These are phyloP conservation scores for Talaromyces thailandensis DNA, from an alignment of 495 filamentous ascomycete species.

Conservation along the genomic window DNA sequence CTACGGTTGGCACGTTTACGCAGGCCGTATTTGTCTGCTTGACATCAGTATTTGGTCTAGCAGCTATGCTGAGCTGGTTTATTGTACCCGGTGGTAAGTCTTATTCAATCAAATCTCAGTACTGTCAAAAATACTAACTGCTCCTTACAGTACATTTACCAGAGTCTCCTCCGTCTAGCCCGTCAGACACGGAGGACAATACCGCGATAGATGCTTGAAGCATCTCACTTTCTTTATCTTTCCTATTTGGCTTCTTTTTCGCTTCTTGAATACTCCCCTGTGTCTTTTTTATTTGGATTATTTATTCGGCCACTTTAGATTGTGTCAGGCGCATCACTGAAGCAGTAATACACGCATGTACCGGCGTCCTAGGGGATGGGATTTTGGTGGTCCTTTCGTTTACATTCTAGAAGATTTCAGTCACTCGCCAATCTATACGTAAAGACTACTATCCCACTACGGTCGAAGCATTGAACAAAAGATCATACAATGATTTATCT, in stretches of 20 bases:
- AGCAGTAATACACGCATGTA: neutral
- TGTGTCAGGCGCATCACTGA: neutral
- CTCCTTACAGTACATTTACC: slow-evolving; percentile 3
- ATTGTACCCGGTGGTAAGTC: slow-evolving; percentile 64
- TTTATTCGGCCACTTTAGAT: neutral
- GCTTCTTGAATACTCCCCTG: neutral
- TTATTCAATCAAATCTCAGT: neutral
- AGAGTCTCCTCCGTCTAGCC: slow-evolving; percentile 1
- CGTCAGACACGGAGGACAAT: neutral
- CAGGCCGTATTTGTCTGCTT: slow-evolving; percentile 79
- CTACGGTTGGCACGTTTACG: slow-evolving; percentile 66
- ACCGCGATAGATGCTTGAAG: neutral
- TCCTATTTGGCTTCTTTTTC: neutral
- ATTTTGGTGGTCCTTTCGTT: neutral
- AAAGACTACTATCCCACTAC: neutral
- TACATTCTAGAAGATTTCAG: neutral
- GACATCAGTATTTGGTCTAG: slow-evolving; percentile 53
- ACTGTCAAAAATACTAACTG: neutral
- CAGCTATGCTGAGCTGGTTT: slow-evolving; percentile 56
- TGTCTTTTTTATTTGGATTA: neutral
- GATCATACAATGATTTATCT: neutral
- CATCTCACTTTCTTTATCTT: neutral
- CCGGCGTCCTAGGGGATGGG: neutral
- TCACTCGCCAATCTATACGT: neutral
- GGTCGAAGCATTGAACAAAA: neutral